A percentile compares a stretch with the other conserved stretches of the same genome.
These are phyloP conservation scores for Tuber calosporum DNA, from an alignment of 495 filamentous ascomycete genomes.

Conservation along the genomic window DNA sequence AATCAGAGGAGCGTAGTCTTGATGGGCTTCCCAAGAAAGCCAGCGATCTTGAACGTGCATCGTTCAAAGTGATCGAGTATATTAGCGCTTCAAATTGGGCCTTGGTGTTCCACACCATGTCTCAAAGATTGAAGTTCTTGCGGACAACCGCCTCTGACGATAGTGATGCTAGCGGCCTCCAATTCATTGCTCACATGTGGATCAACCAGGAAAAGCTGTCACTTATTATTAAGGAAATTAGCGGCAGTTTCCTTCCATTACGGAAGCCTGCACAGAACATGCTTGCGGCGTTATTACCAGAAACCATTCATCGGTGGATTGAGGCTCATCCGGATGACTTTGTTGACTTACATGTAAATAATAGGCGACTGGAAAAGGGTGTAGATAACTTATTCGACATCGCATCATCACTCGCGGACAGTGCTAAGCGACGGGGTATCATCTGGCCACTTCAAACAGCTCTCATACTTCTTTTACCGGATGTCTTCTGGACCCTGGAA, in stretches of 20 bases:
- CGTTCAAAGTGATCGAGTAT: constrained; percentile 51
- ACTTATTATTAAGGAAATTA: constrained; percentile 55
- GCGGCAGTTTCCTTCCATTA: constrained; percentile 57
- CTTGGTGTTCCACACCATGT: constrained; percentile 52
- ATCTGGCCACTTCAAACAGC: constrained; percentile 57
- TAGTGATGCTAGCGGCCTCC: constrained; percentile 48
- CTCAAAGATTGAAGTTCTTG: constrained; percentile 46
- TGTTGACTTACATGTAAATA: constrained; percentile 52
- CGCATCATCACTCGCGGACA: constrained; percentile 52
- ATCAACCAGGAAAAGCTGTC: constrained; percentile 55
- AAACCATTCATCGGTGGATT: constrained; percentile 57
- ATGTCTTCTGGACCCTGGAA: constrained; percentile 59
- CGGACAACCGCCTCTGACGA: constrained; percentile 48
- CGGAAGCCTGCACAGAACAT: constrained; percentile 57
- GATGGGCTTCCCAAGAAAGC: constrained; percentile 42
- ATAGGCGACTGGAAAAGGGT: constrained; percentile 54
- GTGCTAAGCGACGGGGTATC: constrained; percentile 48
- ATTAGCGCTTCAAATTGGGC: constrained; percentile 56
- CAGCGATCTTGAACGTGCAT: constrained; percentile 38
- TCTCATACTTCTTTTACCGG: constrained; percentile 55
- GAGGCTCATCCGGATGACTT: constrained; percentile 58
- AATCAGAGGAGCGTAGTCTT: constrained; percentile 40
- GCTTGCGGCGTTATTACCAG: constrained; percentile 53
- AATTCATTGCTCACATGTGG: constrained; percentile 54
- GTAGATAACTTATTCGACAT: constrained; percentile 61